Evolutionary conservation across 176 grass and related monocot species (phyloP).

Genomic region (Tillandsia leiboldiana): DNA sequence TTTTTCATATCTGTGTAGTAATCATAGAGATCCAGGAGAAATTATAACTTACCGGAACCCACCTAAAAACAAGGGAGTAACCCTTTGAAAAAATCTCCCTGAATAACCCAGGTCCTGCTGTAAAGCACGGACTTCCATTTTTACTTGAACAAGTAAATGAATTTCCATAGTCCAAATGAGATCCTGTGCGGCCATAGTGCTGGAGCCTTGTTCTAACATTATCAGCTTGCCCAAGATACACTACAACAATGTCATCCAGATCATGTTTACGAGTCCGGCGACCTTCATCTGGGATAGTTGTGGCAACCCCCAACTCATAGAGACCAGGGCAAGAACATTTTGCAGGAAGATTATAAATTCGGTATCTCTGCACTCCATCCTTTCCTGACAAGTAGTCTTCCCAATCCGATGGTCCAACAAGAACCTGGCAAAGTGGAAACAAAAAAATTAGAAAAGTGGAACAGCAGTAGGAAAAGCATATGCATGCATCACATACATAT

Average conservation of each 20-base stretch:
- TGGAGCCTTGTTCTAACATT: constrained; percentile 78
- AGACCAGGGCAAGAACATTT: constrained; percentile 53
- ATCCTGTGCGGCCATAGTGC: constrained; percentile 83
- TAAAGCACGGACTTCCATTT: constrained; percentile 8
- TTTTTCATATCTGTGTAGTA: background rate
- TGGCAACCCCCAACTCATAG: constrained; percentile 57
- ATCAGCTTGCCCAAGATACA: constrained; percentile 89
- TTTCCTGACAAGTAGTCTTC: constrained; percentile 48
- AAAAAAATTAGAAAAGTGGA: background rate
- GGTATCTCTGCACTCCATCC: constrained; percentile 61
- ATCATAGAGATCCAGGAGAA: background rate
- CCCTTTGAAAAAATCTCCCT: constrained; percentile 63
- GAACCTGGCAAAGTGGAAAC: constrained; percentile 36
- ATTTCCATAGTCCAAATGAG: constrained; percentile 66
- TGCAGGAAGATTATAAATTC: constrained; percentile 59
- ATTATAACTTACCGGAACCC: constrained; percentile 37
- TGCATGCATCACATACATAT: too few relatives aligned
- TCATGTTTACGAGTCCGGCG: constrained; percentile 26
- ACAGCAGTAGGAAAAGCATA: too few relatives aligned
- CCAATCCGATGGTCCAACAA: constrained; percentile 74
- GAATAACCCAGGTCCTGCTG: constrained; percentile 44
- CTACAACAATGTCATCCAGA: constrained; percentile 41
- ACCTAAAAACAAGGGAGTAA: constrained; percentile 63
- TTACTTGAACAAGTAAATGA: constrained; percentile 20
- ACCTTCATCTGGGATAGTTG: constrained; percentile 14